Conservation (phyloP, 441 rosid genomes). For the Hura crepitans region DNA sequence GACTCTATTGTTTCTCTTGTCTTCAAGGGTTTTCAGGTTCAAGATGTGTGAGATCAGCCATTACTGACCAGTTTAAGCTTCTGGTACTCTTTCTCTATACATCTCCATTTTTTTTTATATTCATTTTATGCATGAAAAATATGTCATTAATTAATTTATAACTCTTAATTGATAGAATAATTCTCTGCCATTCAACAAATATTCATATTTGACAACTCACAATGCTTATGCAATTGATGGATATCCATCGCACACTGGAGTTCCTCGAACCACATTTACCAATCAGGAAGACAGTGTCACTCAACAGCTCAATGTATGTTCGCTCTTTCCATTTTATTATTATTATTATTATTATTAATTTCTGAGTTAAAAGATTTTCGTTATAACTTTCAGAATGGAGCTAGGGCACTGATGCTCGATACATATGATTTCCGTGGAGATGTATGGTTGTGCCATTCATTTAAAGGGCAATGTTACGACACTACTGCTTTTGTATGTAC, state of each 20-base stretch:
- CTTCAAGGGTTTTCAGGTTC: slow-evolving; percentile 41
- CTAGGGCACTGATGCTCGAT: slow-evolving; percentile 75
- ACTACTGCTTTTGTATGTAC: slow-evolving; percentile 67
- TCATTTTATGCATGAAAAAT: no score
- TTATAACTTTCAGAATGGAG: slow-evolving; percentile 58
- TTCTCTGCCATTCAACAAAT: slow-evolving; percentile 70
- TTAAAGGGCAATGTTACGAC: slow-evolving; percentile 55
- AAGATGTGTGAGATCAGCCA: slow-evolving; percentile 55
- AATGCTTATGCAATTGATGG: slow-evolving; percentile 65
- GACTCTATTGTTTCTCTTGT: slow-evolving; percentile 62
- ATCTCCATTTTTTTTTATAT: not conserved
- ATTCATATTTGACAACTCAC: slow-evolving; percentile 74
- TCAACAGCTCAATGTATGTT: slow-evolving; percentile 56
- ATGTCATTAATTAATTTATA: no score
- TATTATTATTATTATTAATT: not conserved
- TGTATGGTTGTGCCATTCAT: slow-evolving; percentile 88
- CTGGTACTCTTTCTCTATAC: slow-evolving; percentile 35
- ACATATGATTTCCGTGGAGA: slow-evolving; percentile 73
- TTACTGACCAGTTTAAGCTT: slow-evolving; percentile 58
- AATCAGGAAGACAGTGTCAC: slow-evolving; percentile 73
- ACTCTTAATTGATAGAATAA: slow-evolving; percentile 43
- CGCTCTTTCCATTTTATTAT: no score
- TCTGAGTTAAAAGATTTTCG: no score
- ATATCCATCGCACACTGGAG: slow-evolving; percentile 40
- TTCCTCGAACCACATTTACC: slow-evolving; percentile 49